Conservation (phyloP, 225 moss, liverwort and hornwort genomes). For the Takakia lepidozioides region DNA sequence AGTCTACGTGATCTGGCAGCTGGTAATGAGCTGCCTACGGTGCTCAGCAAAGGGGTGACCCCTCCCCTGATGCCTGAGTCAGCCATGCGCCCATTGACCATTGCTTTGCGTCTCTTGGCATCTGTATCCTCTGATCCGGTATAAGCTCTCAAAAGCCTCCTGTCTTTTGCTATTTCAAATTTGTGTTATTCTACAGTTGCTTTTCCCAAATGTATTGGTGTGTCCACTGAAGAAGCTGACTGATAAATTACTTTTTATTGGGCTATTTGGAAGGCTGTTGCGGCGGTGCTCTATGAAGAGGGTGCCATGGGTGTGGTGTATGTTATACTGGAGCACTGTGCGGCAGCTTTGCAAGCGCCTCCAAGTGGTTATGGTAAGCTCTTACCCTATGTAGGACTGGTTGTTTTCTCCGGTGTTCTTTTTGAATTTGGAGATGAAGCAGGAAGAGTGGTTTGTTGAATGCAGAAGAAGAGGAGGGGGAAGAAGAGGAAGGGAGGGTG, state of each 20-base stretch:
- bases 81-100: conserved; percentile 43
- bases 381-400: background rate
- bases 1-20: conserved; percentile 55
- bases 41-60: conserved; percentile 40
- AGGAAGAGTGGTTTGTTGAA: background rate
- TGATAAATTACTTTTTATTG: conserved; percentile 2
- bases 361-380: conserved; percentile 69
- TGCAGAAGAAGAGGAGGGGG: conserved; percentile 71
- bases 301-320: conserved; percentile 69
- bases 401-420: background rate
- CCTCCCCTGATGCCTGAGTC: conserved; percentile 50
- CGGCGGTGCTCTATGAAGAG: conserved; percentile 83
- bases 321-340: conserved; percentile 66
- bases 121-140: conserved; percentile 44
- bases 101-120: conserved; percentile 46
- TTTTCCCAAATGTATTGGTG: no score
- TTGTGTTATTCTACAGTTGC: no score
- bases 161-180: no score
- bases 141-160: conserved; percentile 3
- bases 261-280: conserved; percentile 57
- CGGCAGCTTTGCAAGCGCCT: conserved; percentile 50
- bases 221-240: background rate
- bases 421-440: no score
- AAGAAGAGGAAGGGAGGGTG: conserved; percentile 71
- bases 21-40: conserved; percentile 47